phyloP scores from a whole-genome alignment of 2,329 filamentous ascomycete genomes.

The Ophiostoma pallidulum region DNA sequence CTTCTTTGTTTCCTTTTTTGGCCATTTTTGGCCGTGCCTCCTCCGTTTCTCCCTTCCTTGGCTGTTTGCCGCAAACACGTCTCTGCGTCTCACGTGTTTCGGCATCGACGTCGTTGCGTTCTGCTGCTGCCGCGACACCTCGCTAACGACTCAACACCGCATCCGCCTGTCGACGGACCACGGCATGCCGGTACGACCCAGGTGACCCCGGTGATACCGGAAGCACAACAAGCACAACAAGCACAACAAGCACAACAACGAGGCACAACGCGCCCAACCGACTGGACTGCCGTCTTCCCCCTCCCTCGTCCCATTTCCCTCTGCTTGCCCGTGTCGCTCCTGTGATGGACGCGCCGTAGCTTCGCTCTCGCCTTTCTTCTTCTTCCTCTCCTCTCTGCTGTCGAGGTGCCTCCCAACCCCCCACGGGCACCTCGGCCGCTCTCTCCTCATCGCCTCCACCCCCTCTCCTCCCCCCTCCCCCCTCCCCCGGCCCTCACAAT shows the following conservation, averaged over 20 bases:
- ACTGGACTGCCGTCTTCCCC: no score
- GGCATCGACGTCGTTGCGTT: constrained; percentile 4
- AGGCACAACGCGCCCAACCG: no score
- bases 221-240: no score
- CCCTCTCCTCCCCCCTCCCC: not conserved
- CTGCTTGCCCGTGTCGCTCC: no score
- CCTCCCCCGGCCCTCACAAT: not conserved
- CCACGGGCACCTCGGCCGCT: not conserved
- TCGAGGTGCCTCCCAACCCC: no score
- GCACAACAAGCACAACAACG: no score
- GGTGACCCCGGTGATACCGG: no score
- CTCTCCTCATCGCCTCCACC: not conserved
- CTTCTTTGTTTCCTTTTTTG: not conserved
- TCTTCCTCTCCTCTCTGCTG: not conserved
- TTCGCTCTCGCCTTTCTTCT: not conserved
- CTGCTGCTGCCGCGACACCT: no score
- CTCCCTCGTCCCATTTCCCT: no score
- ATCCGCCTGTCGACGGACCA: no score
- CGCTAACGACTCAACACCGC: no score
- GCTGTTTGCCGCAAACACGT: not conserved
- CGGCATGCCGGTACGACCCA: no score
- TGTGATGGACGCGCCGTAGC: not conserved
- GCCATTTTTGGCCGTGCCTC: not conserved
- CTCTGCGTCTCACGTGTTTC: constrained; percentile 1
- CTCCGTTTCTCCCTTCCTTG: not conserved